phyloP scores from a whole-genome alignment of 2,329 filamentous ascomycete species.

The Fusarium sp. region DNA sequence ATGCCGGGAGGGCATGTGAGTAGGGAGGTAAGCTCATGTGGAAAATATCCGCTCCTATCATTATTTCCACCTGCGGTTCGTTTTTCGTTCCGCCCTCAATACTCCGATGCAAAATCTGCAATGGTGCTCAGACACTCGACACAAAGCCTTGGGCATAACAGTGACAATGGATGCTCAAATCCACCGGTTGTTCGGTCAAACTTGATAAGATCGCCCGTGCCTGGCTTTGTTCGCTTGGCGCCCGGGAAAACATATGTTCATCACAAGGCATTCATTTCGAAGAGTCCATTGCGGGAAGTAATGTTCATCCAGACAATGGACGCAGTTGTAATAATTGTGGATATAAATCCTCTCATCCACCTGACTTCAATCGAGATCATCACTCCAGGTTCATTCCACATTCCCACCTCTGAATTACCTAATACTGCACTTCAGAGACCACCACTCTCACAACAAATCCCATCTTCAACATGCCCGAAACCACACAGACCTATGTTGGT shows the following conservation, averaged over 20 bases:
- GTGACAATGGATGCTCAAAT: background rate
- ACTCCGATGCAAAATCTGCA: background rate
- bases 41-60: background rate
- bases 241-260: background rate
- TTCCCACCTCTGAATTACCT: background rate
- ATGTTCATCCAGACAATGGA: background rate
- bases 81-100: background rate
- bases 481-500: background rate
- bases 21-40: background rate
- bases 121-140: background rate
- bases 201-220: accelerated
- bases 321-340: background rate
- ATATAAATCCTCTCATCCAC: background rate
- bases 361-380: background rate
- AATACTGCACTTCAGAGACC: background rate
- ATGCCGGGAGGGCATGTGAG: background rate
- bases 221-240: background rate
- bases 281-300: background rate
- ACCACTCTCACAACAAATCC: background rate
- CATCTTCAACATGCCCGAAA: background rate
- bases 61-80: too few species aligned
- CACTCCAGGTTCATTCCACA: background rate
- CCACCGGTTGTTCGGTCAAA: background rate
- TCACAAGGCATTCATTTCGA: background rate
- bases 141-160: background rate